phyloP scores from a whole-genome alignment of 176 grass and related monocot genomes.

The Triticum dicoccoides region DNA sequence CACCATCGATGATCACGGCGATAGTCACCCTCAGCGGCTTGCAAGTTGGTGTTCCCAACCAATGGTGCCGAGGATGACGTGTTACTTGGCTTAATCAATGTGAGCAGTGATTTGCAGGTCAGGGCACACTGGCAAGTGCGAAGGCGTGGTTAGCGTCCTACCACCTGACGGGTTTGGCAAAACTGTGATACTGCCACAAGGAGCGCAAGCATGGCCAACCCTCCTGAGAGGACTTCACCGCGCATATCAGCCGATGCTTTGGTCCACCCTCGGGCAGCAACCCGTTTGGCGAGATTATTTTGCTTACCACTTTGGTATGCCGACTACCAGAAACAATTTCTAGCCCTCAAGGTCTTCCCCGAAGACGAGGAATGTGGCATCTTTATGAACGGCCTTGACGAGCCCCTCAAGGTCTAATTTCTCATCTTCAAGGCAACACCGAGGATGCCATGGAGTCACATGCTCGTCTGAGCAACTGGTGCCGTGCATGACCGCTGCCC shows the following conservation, averaged over 20 bases:
- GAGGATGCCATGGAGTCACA: not conserved
- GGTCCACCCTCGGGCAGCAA: not conserved
- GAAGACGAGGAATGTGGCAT: not conserved
- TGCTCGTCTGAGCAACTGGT: no score
- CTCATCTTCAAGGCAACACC: not conserved
- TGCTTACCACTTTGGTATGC: not conserved
- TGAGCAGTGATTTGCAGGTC: no score
- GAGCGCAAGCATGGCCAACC: not conserved
- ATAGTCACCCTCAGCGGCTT: no score
- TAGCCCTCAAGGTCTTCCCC: not conserved
- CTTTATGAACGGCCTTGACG: not conserved
- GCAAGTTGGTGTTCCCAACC: no score
- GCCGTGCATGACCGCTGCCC: no score
- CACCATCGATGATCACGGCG: no score
- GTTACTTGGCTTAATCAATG: no score
- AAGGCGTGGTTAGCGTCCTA: not conserved
- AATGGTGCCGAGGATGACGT: no score
- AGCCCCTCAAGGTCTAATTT: not conserved
- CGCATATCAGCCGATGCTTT: not conserved
- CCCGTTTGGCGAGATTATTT: not conserved
- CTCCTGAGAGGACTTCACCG: not conserved
- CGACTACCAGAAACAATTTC: not conserved
- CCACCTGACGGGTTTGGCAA: not conserved
- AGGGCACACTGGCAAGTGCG: no score
- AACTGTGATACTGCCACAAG: not conserved